A percentile compares a stretch with the other conserved stretches of the same genome.
Evolutionary conservation across 805 yeast species (phyloP).

Genomic region (Maudiozyma pseudohumilis): DNA sequence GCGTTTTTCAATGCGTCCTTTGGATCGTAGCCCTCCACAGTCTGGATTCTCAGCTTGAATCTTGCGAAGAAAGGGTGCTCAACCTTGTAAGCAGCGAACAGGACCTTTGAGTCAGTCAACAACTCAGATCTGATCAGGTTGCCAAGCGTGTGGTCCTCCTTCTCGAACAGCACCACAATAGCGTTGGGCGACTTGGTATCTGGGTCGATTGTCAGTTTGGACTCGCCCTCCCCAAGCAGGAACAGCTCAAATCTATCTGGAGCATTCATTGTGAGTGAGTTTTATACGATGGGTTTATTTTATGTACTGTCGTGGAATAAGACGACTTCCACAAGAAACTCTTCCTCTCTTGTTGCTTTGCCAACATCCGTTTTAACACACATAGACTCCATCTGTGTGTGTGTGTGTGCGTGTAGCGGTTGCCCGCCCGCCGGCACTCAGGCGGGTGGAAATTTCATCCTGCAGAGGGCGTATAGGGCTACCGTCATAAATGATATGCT

Average conservation of each 20-base stretch:
- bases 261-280: slow-evolving; percentile 92
- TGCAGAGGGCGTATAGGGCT: too few relatives aligned
- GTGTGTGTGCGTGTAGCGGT: too few relatives aligned
- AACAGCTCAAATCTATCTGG: slow-evolving; percentile 98
- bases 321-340: too few relatives aligned
- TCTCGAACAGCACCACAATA: slow-evolving; percentile 82
- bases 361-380: too few relatives aligned
- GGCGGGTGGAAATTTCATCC: too few relatives aligned
- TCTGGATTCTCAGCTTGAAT: slow-evolving; percentile 88
- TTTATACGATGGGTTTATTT: too few relatives aligned
- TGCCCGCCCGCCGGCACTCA: too few relatives aligned
- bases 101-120: slow-evolving; percentile 74
- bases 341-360: too few relatives aligned
- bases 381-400: too few relatives aligned
- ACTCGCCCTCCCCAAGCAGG: slow-evolving; percentile 93
- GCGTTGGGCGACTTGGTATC: slow-evolving; percentile 95
- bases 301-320: too few relatives aligned
- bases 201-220: slow-evolving; percentile 83
- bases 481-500: too few relatives aligned
- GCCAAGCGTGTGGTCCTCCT: slow-evolving; percentile 96
- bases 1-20: slow-evolving; percentile 85
- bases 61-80: slow-evolving; percentile 97
- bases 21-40: slow-evolving; percentile 91
- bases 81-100: slow-evolving; percentile 94
- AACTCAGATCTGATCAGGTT: slow-evolving; percentile 81